phyloP scores from a whole-genome alignment of 2,329 filamentous ascomycete species.

The Fusarium sp. region DNA sequence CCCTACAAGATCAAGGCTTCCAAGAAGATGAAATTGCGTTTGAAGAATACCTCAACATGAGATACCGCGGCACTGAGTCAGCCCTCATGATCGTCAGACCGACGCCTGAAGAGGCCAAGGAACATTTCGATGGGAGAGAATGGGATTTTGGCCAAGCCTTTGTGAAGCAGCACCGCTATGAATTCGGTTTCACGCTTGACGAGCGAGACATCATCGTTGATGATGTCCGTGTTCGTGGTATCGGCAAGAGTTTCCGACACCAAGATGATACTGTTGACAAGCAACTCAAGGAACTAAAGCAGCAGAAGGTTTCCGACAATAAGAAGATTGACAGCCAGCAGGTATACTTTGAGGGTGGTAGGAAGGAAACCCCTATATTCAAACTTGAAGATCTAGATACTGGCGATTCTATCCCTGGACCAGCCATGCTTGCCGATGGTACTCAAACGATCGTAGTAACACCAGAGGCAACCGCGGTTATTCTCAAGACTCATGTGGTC shows the following conservation, averaged over 20 bases:
- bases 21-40: constrained; percentile 78
- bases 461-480: constrained; percentile 77
- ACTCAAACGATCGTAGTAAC: constrained; percentile 94
- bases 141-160: constrained; percentile 91
- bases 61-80: constrained; percentile 90
- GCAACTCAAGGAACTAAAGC: constrained; percentile 77
- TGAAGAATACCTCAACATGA: constrained; percentile 94
- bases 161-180: constrained; percentile 86
- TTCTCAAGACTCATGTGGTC: constrained; percentile 88
- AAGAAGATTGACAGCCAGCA: constrained; percentile 74
- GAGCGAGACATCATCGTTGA: constrained; percentile 91
- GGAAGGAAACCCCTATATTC: constrained; percentile 82
- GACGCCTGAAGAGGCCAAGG: constrained; percentile 66
- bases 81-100: constrained; percentile 90
- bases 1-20: constrained; percentile 83
- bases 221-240: constrained; percentile 87
- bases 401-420: constrained; percentile 79
- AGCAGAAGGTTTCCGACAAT: constrained; percentile 63
- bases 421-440: constrained; percentile 86
- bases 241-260: constrained; percentile 86
- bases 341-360: constrained; percentile 87
- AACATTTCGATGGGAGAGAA: constrained; percentile 69
- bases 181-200: constrained; percentile 89
- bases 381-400: constrained; percentile 79
- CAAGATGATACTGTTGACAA: constrained; percentile 85